phyloP scores from a whole-genome alignment of 148 eudicot genomes.

The Rhododendron griersonianum region DNA sequence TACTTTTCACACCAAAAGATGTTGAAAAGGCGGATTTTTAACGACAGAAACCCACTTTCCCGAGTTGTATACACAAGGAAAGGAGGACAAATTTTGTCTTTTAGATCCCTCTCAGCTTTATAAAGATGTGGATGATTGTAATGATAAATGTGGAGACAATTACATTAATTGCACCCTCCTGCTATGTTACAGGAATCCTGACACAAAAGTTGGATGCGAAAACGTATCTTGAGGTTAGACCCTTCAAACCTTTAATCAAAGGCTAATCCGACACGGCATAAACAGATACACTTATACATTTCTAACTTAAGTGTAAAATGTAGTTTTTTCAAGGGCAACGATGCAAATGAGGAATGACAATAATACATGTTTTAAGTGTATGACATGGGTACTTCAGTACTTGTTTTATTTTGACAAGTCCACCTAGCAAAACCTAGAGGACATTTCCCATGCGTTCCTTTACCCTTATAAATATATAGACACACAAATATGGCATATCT shows the following conservation, averaged over 20 bases:
- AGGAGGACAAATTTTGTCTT: not conserved
- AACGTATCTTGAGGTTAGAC: not conserved
- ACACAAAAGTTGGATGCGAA: not conserved
- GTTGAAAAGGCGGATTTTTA: not conserved
- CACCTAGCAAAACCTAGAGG: not conserved
- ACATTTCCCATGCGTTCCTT: not conserved
- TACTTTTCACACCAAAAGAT: not conserved
- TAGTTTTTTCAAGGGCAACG: not conserved
- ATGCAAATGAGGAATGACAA: not conserved
- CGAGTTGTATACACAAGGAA: not conserved
- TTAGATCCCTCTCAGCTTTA: not conserved
- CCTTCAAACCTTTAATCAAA: not conserved
- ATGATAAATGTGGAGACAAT: slow-evolving; percentile 42
- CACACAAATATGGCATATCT: not conserved
- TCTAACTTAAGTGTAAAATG: not conserved
- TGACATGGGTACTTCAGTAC: not conserved
- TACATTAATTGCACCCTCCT: not conserved
- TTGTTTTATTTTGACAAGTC: not conserved
- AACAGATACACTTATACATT: not conserved
- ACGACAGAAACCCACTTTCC: not conserved
- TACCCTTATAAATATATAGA: not conserved
- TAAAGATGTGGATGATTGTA: not conserved
- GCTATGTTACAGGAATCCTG: not conserved
- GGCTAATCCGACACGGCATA: not conserved
- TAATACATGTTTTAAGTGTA: not conserved